Evolutionary conservation across 768 basidiomycete species (phyloP), one percentile per base, ranked within the genome.

Genomic region (Asterophora lycoperdoides): DNA sequence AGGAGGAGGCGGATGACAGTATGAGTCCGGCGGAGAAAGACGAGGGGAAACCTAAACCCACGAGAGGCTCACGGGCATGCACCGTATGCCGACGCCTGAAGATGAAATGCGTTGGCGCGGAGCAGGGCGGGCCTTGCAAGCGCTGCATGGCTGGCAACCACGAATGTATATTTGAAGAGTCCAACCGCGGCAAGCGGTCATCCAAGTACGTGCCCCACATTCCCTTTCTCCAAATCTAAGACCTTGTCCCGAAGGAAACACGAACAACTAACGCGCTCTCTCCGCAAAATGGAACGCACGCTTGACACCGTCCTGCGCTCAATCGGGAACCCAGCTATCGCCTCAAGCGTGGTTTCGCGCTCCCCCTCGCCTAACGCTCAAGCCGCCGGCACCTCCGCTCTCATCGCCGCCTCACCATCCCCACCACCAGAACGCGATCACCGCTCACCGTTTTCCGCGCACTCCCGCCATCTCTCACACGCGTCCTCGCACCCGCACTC

Each of bases 121-220:
- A 93, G 64, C 80, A 92, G 34, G 93, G 92, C 0, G 88, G 88
- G 0, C 90, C 93, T 0, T 96, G 93, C 72, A 94, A 93, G 60
- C 84, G 93, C 17, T 96, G 93, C 59, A 68, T 71, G 39, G 60
- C 81, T 0, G 85, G 88, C 15, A 80, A 80, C 56, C 88, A 94
- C 60, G 91, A 95, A 57, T 99, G 96, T 61, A 80, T 96, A 37
- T 98, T 99, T 55, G 93, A 98, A 69, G 95, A 97, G 64, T 92
- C 89, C 1, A 94, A 97, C 64, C 80, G 96, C 41, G 96, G 96
- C 35, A 95, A 94, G 65, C 82, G 90, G 9, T 81, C 87, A 17
- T 79, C 86, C 46, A 91, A 89, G 89, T 90, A 67, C 55, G 77
- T 58, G 23, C 17, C 44, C 17, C 41, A 50, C 45, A 35, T 36